Percentiles rank a stretch among this genome's conserved stretches.
Conservation (phyloP, 2,329 filamentous ascomycete genomes). For the Aspergillus fumigatus region DNA sequence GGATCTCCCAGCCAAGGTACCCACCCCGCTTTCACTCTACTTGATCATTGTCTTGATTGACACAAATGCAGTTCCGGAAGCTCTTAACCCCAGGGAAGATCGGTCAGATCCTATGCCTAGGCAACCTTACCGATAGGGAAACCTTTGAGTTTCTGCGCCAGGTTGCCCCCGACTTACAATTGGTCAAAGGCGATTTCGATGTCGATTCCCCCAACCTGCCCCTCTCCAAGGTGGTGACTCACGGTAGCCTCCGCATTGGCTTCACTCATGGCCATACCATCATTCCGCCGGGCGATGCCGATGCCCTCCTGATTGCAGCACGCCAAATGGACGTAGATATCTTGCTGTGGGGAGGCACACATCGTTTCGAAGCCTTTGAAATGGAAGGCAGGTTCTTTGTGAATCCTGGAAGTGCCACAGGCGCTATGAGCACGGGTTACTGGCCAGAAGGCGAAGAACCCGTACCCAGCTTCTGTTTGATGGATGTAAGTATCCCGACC, state of each 20-base stretch:
- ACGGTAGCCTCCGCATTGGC: conserved; percentile 63
- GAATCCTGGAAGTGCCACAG: conserved; percentile 65
- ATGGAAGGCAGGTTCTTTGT: conserved; percentile 69
- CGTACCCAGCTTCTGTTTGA: conserved; percentile 88
- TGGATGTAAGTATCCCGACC: conserved; percentile 72
- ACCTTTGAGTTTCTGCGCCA: conserved; percentile 77
- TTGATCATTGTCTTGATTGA: conserved; percentile 10
- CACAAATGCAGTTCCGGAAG: conserved; percentile 66
- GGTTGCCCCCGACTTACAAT: conserved; percentile 66
- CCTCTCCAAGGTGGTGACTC: conserved; percentile 65
- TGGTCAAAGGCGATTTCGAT: conserved; percentile 67
- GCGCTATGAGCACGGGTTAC: conserved; percentile 59
- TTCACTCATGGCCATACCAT: conserved; percentile 71
- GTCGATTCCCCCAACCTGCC: conserved; percentile 62
- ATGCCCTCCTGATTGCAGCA: conserved; percentile 62
- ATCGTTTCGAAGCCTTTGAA: conserved; percentile 67
- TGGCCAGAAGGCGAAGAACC: conserved; percentile 63
- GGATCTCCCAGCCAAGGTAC: conserved; percentile 84
- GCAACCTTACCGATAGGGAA: conserved; percentile 73
- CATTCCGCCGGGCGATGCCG: conserved; percentile 61
- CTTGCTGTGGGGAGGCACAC: conserved; percentile 64
- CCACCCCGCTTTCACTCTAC: conserved; percentile 8
- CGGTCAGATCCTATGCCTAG: conserved; percentile 73
- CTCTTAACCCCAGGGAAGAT: conserved; percentile 80
- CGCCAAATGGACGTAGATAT: conserved; percentile 69